Evolutionary conservation across 768 basidiomycete species (phyloP).

Genomic region (Termitomyces sp.): DNA sequence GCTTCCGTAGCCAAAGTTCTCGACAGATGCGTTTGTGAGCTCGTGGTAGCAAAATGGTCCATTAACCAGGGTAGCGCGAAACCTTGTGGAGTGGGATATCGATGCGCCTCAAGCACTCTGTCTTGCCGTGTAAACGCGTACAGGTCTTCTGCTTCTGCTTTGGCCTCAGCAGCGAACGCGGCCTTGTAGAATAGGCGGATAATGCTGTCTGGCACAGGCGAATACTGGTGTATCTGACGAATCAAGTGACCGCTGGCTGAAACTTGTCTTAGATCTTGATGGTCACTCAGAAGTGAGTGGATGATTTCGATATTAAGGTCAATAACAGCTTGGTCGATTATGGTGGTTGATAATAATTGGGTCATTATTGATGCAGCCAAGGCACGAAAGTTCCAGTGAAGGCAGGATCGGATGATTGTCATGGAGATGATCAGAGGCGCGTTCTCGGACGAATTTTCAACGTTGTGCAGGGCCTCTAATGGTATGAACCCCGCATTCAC

Average conservation of each 20-base stretch:
- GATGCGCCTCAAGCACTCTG: conserved; percentile 23
- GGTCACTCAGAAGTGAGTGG: conserved; percentile 31
- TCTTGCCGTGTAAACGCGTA: conserved; percentile 40
- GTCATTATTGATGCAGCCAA: conserved; percentile 37
- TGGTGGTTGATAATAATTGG: conserved; percentile 17
- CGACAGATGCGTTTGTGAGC: conserved; percentile 38
- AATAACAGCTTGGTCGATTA: conserved; percentile 20
- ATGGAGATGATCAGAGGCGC: conserved; percentile 44
- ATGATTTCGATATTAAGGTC: conserved; percentile 40
- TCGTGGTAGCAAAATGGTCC: conserved; percentile 31
- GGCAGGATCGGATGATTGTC: conserved; percentile 45
- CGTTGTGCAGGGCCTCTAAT: conserved; percentile 35
- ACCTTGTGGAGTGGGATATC: conserved; percentile 49
- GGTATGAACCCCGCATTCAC: conserved; percentile 41
- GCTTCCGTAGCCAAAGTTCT: conserved; percentile 48
- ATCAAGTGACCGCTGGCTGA: conserved; percentile 37
- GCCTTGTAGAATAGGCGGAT: conserved; percentile 43
- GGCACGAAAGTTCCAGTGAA: conserved; percentile 49
- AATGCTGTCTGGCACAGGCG: conserved; percentile 36
- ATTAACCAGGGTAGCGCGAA: conserved; percentile 49
- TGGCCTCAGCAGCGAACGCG: conserved; percentile 25
- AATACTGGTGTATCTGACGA: conserved; percentile 26
- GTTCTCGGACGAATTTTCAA: conserved; percentile 31
- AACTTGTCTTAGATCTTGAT: conserved; percentile 30
- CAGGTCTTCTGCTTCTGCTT: conserved; percentile 35